These are phyloP conservation scores for Acanthochlamys bracteata DNA, from an alignment of 106 monocot species.

Conservation along the genomic window DNA sequence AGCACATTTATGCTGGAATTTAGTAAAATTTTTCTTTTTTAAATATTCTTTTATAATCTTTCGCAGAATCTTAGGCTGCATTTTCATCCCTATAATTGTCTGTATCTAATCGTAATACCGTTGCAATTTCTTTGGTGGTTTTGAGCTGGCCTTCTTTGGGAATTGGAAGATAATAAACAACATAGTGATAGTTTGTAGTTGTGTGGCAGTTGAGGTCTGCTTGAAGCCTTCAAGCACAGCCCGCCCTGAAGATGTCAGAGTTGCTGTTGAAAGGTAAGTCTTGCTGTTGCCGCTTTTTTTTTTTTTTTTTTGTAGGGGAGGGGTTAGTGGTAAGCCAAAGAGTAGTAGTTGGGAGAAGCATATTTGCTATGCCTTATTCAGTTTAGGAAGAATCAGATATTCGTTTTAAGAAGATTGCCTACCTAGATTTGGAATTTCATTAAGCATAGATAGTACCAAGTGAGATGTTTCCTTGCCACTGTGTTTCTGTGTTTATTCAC, in stretches of 20 bases:
- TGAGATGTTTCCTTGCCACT: not conserved
- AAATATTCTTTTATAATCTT: no score
- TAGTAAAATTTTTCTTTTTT: no score
- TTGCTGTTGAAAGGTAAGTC: slow-evolving; percentile 59
- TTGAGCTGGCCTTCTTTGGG: no score
- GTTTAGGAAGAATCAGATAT: not conserved
- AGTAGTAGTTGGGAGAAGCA: not conserved
- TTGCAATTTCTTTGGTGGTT: no score
- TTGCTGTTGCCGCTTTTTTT: not conserved
- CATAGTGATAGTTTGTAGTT: not conserved
- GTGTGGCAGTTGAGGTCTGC: slow-evolving; percentile 81
- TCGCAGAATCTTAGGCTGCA: no score
- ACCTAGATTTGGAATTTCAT: not conserved
- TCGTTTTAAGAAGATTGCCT: not conserved
- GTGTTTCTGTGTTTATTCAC: not conserved
- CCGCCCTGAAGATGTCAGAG: slow-evolving; percentile 51
- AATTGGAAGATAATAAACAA: no score
- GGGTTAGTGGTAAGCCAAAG: not conserved
- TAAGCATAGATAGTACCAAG: not conserved
- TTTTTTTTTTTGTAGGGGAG: not conserved
- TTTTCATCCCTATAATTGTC: no score
- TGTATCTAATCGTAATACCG: no score
- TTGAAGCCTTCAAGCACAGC: slow-evolving; percentile 71
- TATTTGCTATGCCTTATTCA: not conserved
- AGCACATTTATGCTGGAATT: no score